Base-by-base conservation (phyloP, 2,329 filamentous ascomycete species). In the Teratosphaeria pseudoeucalypti region DNA sequence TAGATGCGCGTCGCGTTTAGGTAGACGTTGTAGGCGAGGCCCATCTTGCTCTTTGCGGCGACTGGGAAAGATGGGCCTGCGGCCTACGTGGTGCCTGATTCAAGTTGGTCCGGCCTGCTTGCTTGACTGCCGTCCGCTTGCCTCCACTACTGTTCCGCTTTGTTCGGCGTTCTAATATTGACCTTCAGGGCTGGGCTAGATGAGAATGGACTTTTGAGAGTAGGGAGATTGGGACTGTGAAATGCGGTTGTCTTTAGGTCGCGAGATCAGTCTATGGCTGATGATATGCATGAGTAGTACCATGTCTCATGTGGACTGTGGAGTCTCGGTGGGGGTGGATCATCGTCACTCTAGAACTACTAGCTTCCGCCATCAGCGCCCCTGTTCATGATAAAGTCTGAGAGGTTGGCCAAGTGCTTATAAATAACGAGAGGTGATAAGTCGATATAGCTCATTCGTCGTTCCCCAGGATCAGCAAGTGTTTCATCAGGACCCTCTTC, bases 1-100 rank as follows among this genome's bases (percentile, higher is more conserved):
- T 86, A 66, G 89, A 92, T 27, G 76, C 96, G 1, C 88, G 90
- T 63, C 89, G 91, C 1, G 81, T 90, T 3, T 82, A 90, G 64
- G 77, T 86, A 59, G 82, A 83, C 61, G 71, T 85, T 72, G 67
- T 72, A 72, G 63, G 67, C 66, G 64, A 72, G 70, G 62, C 70
- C 70, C 70, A 71, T 71, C 27, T 34, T 62, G 37, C 43, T 49
- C 43, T 49, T 10, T 23, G 19, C 11, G 10, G 37, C n/a, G 43
- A 23, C 32, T 49, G n/a, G 54, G 26, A 34, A 26, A 43, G 52
- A 57, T 54, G 55, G 47, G 23, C 52, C 49, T 39, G 34, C 19
- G 16, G 19, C 6, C 43, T 49, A 19, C 3, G 43, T 19, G 43
- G n/a, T 19, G 16, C 16, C 5, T n/a, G n/a, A 10, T 10, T 3